These are phyloP conservation scores for Didymella exigua DNA, from an alignment of 2,329 filamentous ascomycete genomes.

Conservation along the genomic window DNA sequence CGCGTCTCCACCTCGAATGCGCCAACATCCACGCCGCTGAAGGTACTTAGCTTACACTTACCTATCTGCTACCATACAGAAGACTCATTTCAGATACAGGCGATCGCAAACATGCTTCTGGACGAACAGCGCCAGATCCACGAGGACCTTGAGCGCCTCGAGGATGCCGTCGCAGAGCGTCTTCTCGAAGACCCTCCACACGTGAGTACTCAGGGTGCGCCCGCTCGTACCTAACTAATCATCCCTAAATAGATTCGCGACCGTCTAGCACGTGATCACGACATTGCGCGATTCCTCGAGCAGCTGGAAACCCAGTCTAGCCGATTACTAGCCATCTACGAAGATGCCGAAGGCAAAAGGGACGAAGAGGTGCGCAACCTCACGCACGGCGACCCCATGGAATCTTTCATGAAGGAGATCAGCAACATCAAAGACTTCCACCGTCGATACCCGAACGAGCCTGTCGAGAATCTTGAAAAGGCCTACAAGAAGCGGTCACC, in stretches of 20 bases:
- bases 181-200: conserved; percentile 87
- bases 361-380: conserved; percentile 83
- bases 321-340: conserved; percentile 81
- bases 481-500: conserved; percentile 78
- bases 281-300: conserved; percentile 82
- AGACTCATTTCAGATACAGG: conserved; percentile 28
- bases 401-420: conserved; percentile 88
- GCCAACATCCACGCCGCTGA: conserved; percentile 24
- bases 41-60: conserved; percentile 30
- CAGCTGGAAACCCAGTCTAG: conserved; percentile 87
- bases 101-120: conserved; percentile 67
- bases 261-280: conserved; percentile 86
- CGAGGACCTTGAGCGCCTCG: conserved; percentile 94
- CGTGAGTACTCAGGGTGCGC: conserved; percentile 57
- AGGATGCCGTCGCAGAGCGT: conserved; percentile 90
- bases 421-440: conserved; percentile 85
- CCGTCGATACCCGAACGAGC: conserved; percentile 88
- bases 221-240: conserved; percentile 7
- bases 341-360: conserved; percentile 73
- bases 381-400: conserved; percentile 82
- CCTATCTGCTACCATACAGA: conserved; percentile 15
- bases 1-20: conserved; percentile 19
- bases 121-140: conserved; percentile 95
- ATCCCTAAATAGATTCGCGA: conserved; percentile 74
- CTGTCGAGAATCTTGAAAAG: conserved; percentile 91